phyloP scores from a whole-genome alignment of 164 flowering plant genomes.

The Sedum album region DNA sequence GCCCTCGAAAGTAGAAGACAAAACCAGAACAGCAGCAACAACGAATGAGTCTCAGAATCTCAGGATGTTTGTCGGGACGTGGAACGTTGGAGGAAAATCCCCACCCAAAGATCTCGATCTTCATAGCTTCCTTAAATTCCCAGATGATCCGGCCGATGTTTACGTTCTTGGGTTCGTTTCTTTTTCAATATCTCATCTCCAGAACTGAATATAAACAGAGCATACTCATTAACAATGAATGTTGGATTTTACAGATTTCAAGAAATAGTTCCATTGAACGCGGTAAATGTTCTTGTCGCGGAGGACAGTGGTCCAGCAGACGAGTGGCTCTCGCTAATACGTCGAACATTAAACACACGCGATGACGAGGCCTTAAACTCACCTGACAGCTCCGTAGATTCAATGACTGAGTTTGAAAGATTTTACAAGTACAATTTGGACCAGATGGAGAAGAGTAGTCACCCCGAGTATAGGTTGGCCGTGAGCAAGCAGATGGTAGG shows the following conservation, averaged over 20 bases:
- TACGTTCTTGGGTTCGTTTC: constrained; percentile 66
- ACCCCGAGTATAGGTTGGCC: constrained; percentile 34
- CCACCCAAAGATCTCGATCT: constrained; percentile 57
- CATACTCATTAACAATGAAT: background rate
- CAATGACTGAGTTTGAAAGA: background rate
- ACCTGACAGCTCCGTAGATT: constrained; percentile 44
- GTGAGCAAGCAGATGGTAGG: constrained; percentile 96
- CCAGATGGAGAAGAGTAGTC: constrained; percentile 22
- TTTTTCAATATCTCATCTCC: background rate
- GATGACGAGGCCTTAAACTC: background rate
- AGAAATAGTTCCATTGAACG: constrained; percentile 86
- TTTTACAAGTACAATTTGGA: constrained; percentile 11
- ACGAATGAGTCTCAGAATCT: background rate
- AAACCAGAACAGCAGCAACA: too few species aligned
- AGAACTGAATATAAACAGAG: background rate
- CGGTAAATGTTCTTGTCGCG: constrained; percentile 80
- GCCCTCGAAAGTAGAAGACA: too few species aligned
- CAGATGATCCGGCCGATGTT: constrained; percentile 49
- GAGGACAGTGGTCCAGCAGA: constrained; percentile 66
- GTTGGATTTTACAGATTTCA: constrained; percentile 47
- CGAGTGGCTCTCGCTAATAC: constrained; percentile 72
- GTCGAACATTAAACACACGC: constrained; percentile 27
- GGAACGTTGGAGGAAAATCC: constrained; percentile 87
- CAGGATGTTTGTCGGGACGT: constrained; percentile 89
- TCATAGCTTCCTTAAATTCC: constrained; percentile 47